These are phyloP conservation scores for Moricandia moricandioides DNA, from an alignment of 345 rosid genomes.

Conservation along the genomic window DNA sequence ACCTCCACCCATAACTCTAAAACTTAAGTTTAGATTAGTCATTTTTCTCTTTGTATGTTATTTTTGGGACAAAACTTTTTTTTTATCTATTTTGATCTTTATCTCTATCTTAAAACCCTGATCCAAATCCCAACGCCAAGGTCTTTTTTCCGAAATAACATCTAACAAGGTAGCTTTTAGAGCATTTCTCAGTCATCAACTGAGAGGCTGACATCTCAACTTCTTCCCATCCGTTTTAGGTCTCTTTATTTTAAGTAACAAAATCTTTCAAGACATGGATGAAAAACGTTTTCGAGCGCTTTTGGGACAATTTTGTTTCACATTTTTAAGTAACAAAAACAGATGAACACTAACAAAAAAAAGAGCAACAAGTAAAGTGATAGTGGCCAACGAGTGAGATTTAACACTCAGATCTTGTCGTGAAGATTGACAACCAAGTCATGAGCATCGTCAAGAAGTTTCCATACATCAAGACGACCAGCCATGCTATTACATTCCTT, in stretches of 20 bases:
- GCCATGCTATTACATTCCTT: slow-evolving; percentile 92
- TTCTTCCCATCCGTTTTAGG: not conserved
- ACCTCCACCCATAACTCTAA: too few species aligned
- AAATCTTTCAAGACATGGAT: not conserved
- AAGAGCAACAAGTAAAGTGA: not conserved
- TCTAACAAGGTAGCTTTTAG: not conserved
- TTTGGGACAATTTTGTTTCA: not conserved
- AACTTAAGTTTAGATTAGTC: too few species aligned
- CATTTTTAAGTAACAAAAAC: slow-evolving; percentile 10
- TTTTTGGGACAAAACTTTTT: too few species aligned
- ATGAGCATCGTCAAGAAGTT: slow-evolving; percentile 92
- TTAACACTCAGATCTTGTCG: slow-evolving; percentile 53
- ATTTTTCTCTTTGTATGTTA: too few species aligned
- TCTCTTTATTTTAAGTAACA: not conserved
- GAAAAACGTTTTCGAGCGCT: not conserved
- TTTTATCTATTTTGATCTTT: too few species aligned
- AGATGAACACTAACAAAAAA: slow-evolving; percentile 2
- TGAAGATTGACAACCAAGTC: slow-evolving; percentile 79
- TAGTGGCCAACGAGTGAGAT: not conserved
- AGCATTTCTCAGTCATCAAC: not conserved
- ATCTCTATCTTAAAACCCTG: too few species aligned
- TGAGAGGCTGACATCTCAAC: not conserved
- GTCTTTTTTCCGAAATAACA: too few species aligned
- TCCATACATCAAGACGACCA: slow-evolving; percentile 88
- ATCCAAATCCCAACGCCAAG: too few species aligned